These are phyloP conservation scores for Strobilomyces echinocephalus DNA, from an alignment of 768 basidiomycete genomes.

Conservation along the genomic window DNA sequence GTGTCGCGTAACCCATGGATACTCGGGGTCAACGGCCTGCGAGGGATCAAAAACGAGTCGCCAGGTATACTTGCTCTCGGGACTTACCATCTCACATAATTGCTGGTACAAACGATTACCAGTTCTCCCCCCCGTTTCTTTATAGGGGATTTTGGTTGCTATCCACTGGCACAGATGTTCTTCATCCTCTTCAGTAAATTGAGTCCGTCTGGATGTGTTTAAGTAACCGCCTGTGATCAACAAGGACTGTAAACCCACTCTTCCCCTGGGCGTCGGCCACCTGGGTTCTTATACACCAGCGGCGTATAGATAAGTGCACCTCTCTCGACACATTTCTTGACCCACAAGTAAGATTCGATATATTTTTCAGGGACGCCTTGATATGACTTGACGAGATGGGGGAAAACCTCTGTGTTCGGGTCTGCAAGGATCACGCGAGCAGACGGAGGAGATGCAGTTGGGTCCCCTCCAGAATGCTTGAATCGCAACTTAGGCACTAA, in stretches of 20 bases:
- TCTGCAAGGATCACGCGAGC: constrained; percentile 78
- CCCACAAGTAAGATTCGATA: constrained; percentile 79
- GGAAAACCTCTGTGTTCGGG: constrained; percentile 72
- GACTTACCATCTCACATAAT: constrained; percentile 61
- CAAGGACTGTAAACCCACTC: constrained; percentile 45
- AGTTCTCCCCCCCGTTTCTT: constrained; percentile 75
- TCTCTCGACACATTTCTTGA: constrained; percentile 76
- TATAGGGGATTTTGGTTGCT: constrained; percentile 77
- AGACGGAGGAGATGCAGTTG: constrained; percentile 61
- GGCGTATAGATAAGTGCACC: constrained; percentile 65
- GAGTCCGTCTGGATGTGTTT: constrained; percentile 52
- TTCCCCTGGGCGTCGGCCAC: constrained; percentile 75
- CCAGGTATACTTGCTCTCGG: neutral
- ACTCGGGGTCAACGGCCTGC: constrained; percentile 66
- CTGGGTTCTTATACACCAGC: constrained; percentile 78
- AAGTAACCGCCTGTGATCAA: neutral
- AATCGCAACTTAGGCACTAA: neutral
- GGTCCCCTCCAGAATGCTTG: constrained; percentile 80
- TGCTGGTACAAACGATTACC: constrained; percentile 83
- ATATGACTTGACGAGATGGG: constrained; percentile 66
- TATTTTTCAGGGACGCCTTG: constrained; percentile 69
- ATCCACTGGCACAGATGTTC: constrained; percentile 73
- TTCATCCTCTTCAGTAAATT: constrained; percentile 76
- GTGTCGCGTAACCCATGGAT: constrained; percentile 74
- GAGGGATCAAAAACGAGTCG: neutral